Evolutionary conservation across 169 alveolate genomes (phyloP), one percentile per base, ranked within the genome.

Genomic region (Plasmodium yoelii): DNA sequence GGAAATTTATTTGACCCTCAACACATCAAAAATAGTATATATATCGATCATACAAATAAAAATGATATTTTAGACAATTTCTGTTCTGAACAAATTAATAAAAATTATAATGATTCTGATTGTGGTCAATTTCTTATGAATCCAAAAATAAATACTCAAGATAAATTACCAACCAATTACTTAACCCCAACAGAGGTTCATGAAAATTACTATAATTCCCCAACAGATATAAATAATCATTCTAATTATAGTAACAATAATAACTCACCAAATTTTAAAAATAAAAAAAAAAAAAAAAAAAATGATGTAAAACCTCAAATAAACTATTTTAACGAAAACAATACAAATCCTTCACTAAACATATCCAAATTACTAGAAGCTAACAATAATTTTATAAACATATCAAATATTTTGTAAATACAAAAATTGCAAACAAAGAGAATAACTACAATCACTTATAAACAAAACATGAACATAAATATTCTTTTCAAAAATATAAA

Each of bases 361-460:
- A 46, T 77, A 8, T 63, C 88, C 34, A 63, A 77, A 42, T 22
- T 77, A 77, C 44, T 77, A 26, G 88, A 77, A 53, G 60, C 69
- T 8, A 82, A 56, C 55, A 82, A 65, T 39, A 55, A 82, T 82
- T 82, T 82, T 65, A 67, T 82, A 65, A 82, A 82, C 47, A 82
- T 82, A 39, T 67, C 90, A 1, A 82, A 82, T 13, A 82, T 82
- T 65, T 82, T 65, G 65, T 67, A 7, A 77, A 77, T 15, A 49
- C 90, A 44, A 82, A 67, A 22, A 34, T 28, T 82, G 77, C 59
- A 13, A 64, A 65, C 7, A 47, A 65, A 24, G 34, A 53, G 55
- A 59, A 39, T 18, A 68, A 82, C 59, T 67, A n/a, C 24, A 82
- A 82, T 71, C 73, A 82, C 0, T 59, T 82, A 60, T 10, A 22